phyloP scores from a whole-genome alignment of 768 basidiomycete species.

The Termitomyces bulborhizus region DNA sequence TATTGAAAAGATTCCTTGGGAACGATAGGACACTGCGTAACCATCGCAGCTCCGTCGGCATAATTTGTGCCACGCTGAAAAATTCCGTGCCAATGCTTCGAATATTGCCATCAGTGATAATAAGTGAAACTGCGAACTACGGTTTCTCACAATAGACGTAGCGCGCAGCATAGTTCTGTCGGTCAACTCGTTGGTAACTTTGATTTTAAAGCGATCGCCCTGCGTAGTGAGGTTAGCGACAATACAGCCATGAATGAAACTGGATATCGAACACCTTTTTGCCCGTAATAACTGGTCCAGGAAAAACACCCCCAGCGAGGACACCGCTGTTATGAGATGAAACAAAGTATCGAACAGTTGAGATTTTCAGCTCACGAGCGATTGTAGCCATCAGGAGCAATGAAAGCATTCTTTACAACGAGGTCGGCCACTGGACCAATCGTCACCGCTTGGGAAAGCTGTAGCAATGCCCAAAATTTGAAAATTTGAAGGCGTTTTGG shows the following conservation, averaged over 20 bases:
- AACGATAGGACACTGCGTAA: constrained; percentile 4
- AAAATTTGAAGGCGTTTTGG: neutral
- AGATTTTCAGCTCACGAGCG: neutral
- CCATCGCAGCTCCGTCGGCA: constrained; percentile 1
- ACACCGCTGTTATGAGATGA: neutral
- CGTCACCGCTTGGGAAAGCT: neutral
- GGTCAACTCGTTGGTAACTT: constrained; percentile 1
- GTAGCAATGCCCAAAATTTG: neutral
- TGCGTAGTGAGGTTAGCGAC: neutral
- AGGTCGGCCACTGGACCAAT: constrained; percentile 4
- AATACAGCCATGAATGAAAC: neutral
- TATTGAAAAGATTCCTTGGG: constrained; percentile 1
- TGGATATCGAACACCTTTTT: neutral
- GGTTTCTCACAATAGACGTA: neutral
- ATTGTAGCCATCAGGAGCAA: constrained; percentile 3
- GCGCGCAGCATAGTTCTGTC: constrained; percentile 1
- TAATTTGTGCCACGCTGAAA: constrained; percentile 2
- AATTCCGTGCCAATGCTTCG: constrained; percentile 5
- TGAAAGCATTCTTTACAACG: constrained; percentile 2
- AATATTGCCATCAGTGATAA: neutral
- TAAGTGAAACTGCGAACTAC: neutral
- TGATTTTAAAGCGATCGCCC: constrained; percentile 6
- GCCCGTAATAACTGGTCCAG: constrained; percentile 1
- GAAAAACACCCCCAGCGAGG: neutral
- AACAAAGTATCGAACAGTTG: neutral